Evolutionary conservation across 2,329 filamentous ascomycete genomes (phyloP).

Genomic region (Nannizziopsis barbatae): DNA sequence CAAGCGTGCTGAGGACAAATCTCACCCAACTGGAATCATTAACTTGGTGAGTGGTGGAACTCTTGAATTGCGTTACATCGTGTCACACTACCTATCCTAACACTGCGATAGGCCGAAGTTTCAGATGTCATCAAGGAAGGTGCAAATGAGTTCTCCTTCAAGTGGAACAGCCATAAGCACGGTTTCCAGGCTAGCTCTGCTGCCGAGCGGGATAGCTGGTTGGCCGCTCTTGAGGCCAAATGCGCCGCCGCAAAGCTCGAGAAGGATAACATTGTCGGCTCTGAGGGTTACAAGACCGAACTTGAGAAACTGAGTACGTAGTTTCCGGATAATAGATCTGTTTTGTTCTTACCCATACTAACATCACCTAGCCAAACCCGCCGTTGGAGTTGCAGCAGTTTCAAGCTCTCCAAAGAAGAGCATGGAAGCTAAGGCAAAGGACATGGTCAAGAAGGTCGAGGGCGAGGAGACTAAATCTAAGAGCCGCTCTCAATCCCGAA

Average conservation of each 20-base stretch:
- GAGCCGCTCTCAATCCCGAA: conserved; percentile 49
- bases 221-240: conserved; percentile 70
- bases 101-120: conserved; percentile 45
- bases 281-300: conserved; percentile 79
- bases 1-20: conserved; percentile 74
- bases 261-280: conserved; percentile 59
- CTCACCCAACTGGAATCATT: conserved; percentile 66
- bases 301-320: conserved; percentile 58
- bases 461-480: conserved; percentile 40
- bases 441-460: conserved; percentile 24
- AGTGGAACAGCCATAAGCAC: conserved; percentile 79
- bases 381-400: conserved; percentile 24
- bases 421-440: conserved; percentile 19
- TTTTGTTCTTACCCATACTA: conserved; percentile 2
- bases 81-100: conserved; percentile 5
- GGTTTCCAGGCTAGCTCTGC: conserved; percentile 69
- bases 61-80: not conserved
- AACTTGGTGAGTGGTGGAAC: conserved; percentile 56
- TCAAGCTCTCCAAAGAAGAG: conserved; percentile 20
- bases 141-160: conserved; percentile 72
- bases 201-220: conserved; percentile 85
- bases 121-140: conserved; percentile 66
- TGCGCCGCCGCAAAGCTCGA: conserved; percentile 74
- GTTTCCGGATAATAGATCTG: conserved; percentile 30
- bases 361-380: conserved; percentile 31